Conservation (phyloP, 1,284 basidiomycete genomes). For the Hemileia vastatrix region DNA sequence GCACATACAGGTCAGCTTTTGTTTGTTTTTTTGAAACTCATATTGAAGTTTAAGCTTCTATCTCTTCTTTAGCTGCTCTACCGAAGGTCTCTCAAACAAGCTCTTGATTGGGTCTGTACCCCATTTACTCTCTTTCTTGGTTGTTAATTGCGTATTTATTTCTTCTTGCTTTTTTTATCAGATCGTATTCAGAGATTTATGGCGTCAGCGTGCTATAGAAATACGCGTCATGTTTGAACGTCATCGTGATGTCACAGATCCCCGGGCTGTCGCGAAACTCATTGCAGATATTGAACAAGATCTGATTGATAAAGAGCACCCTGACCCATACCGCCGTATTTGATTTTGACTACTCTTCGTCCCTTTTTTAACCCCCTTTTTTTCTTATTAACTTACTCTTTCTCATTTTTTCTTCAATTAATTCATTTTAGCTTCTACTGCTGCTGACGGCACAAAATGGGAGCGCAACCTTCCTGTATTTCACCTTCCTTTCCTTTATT, state of each 20-base stretch:
- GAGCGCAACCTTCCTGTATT: conserved; percentile 18
- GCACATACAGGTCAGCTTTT: no score
- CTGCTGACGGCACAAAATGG: conserved; percentile 22
- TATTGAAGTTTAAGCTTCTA: no score
- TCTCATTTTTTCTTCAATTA: neutral
- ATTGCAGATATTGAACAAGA: conserved; percentile 35
- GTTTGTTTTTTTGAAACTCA: no score
- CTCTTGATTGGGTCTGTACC: conserved; percentile 35
- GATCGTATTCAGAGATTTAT: conserved; percentile 23
- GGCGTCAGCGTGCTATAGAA: conserved; percentile 34
- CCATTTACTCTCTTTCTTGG: neutral
- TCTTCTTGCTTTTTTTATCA: neutral
- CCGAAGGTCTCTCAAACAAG: conserved; percentile 37
- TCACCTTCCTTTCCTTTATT: neutral
- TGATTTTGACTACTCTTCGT: neutral
- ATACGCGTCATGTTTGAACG: conserved; percentile 39
- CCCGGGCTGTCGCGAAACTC: conserved; percentile 35
- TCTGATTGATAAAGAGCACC: conserved; percentile 31
- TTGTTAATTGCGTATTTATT: neutral
- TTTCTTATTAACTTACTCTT: neutral
- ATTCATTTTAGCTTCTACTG: conserved; percentile 4
- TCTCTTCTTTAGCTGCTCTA: no score
- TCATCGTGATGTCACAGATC: conserved; percentile 40
- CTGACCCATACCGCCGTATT: conserved; percentile 40
- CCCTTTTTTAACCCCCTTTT: neutral